Evolutionary conservation across 768 basidiomycete species (phyloP), one percentile per base, ranked within the genome.

Genomic region (Zangia roseola): DNA sequence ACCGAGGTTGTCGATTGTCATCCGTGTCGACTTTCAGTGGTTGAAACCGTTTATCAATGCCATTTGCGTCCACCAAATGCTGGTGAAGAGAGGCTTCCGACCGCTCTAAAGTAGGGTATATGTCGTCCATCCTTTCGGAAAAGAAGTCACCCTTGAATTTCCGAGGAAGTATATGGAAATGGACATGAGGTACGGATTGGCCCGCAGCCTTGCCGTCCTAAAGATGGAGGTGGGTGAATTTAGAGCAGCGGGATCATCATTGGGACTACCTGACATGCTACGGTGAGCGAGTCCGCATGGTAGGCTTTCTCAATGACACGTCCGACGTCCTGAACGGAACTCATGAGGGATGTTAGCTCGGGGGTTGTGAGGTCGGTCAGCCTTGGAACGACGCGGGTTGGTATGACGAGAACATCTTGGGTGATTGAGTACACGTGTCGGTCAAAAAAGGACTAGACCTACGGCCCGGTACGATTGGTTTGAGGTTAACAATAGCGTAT

Each of bases 401-500:
- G 81, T 14, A 83, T 60, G 43, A 86, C 80, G 36, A 86, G 77
- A 14, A 86, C 83, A 64, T 85, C 83, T 85, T 59, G 28, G 25
- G 33, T 21, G 25, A 28, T 23, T 64, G 51, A 54, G 58, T 3
- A 23, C 17, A 25, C 1, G 26, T 1, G 5, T 8, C 10, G 2
- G 20, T 9, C n/a, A 6, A 12, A 21, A 25, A 23, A n/a, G 3
- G 9, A 26, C 10, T 5, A 20, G 34, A 79, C 91, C 71, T 68
- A 98, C 95, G 94, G 40, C 94, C 94, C 34, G 93, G 92, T 9
- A 94, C 83, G 56, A 97, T 84, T 1, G 94, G 95, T 59, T 93
- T 97, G 52, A 97, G 81, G 65, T 98, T 98, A 39, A 97, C 94
- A 53, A 97, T 86, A 2, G 90, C 95, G 67, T 80, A 88, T 0